Evolutionary conservation across 2,329 filamentous ascomycete species (phyloP).

Genomic region (Paecilomyces fulvus): DNA sequence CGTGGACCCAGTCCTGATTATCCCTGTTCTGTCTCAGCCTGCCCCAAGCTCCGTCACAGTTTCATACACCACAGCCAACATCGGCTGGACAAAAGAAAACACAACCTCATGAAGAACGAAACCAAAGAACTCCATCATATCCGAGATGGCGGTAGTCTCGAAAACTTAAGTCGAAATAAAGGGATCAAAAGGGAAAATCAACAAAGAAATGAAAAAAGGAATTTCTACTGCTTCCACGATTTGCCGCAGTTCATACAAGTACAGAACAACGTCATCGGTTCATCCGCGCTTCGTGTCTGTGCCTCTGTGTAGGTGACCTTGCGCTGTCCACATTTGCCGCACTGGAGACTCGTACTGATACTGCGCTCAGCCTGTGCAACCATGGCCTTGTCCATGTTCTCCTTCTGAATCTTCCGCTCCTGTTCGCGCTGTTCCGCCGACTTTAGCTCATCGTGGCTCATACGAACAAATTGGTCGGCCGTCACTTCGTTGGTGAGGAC

Average conservation of each 20-base stretch:
- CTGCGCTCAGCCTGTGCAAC: constrained; percentile 86
- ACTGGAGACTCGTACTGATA: constrained; percentile 79
- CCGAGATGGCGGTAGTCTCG: constrained; percentile 5
- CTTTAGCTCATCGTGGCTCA: constrained; percentile 88
- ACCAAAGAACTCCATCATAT: constrained; percentile 2
- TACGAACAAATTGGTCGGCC: constrained; percentile 67
- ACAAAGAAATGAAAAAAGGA: constrained; percentile 6
- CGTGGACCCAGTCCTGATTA: neutral
- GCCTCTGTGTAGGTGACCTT: constrained; percentile 95
- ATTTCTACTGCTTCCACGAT: constrained; percentile 34
- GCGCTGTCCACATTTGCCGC: constrained; percentile 84
- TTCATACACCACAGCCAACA: neutral
- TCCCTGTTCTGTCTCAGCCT: neutral
- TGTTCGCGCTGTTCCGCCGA: constrained; percentile 69
- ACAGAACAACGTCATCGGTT: constrained; percentile 55
- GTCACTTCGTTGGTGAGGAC: constrained; percentile 68
- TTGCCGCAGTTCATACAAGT: constrained; percentile 42
- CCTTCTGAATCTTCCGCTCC: constrained; percentile 68
- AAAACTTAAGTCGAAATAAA: constrained; percentile 4
- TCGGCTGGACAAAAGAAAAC: neutral
- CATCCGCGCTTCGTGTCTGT: constrained; percentile 90
- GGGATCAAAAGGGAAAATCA: constrained; percentile 2
- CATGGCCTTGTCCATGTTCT: constrained; percentile 97
- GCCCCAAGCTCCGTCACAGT: neutral
- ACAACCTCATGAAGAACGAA: neutral